A percentile compares a stretch with the other conserved stretches of the same genome.
Conservation (phyloP, 208 protist species). For the Leishmania tropica region DNA sequence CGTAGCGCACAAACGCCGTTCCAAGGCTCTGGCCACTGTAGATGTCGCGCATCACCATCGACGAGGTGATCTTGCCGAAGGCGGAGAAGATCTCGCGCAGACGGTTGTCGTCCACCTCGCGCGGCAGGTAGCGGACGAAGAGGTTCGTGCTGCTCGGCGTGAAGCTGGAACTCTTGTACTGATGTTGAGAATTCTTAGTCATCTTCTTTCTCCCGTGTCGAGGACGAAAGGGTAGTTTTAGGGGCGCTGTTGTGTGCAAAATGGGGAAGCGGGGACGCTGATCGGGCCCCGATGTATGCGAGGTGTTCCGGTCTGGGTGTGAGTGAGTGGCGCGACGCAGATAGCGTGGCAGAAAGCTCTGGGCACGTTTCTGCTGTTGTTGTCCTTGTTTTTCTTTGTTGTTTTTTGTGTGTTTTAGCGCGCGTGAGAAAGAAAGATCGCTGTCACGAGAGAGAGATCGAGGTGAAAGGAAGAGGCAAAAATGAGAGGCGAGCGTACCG, state of each 20-base stretch:
- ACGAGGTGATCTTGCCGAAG: slow-evolving; percentile 40
- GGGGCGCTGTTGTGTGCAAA: neutral
- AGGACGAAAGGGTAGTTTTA: neutral
- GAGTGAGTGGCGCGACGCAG: no score
- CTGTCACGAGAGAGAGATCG: neutral
- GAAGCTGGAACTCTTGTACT: neutral
- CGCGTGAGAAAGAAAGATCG: neutral
- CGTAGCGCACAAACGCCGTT: slow-evolving; percentile 50
- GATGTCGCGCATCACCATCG: slow-evolving; percentile 59
- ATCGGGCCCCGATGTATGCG: neutral
- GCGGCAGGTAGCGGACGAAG: slow-evolving; percentile 42
- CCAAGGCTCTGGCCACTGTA: slow-evolving; percentile 49
- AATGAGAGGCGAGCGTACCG: no score
- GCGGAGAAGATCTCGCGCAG: slow-evolving; percentile 33
- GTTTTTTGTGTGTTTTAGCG: neutral
- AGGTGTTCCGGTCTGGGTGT: neutral
- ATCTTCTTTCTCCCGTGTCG: neutral
- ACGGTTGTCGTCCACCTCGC: slow-evolving; percentile 34
- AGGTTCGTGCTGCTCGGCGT: slow-evolving; percentile 40
- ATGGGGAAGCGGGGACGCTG: neutral
- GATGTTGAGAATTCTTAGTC: neutral
- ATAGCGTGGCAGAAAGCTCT: no score
- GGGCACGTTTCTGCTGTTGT: no score
- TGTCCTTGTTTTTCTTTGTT: no score
- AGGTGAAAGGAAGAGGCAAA: neutral